A percentile compares a stretch with the other conserved stretches of the same genome.
Conservation (phyloP, 1,284 basidiomycete species). For the Cystobasidium sp. region DNA sequence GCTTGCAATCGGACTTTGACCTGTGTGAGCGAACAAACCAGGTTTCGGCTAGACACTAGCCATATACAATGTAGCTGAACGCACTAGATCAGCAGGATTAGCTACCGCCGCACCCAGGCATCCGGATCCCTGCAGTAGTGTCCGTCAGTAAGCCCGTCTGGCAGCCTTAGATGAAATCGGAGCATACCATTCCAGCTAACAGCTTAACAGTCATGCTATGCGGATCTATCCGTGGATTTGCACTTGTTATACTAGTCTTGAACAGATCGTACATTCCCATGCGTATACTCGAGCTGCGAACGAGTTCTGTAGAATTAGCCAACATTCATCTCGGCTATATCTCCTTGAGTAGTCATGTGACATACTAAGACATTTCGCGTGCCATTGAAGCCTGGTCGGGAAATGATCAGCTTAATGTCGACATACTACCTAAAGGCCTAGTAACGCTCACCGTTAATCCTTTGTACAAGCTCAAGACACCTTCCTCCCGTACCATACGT, state of each 20-base stretch:
- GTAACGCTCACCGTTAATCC: conserved; percentile 46
- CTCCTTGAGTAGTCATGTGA: background rate
- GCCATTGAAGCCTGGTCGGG: conserved; percentile 41
- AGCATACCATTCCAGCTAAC: conserved; percentile 44
- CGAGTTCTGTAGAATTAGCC: background rate
- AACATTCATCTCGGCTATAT: background rate
- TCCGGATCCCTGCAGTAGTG: conserved; percentile 31
- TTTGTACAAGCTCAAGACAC: conserved; percentile 48
- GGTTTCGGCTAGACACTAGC: background rate
- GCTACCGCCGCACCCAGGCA: conserved; percentile 52
- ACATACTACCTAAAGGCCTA: background rate
- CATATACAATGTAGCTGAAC: background rate
- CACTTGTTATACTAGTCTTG: conserved; percentile 44
- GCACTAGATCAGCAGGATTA: conserved; percentile 52
- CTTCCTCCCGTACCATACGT: conserved; percentile 49
- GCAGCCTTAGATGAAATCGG: background rate
- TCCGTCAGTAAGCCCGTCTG: background rate
- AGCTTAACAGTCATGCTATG: conserved; percentile 50
- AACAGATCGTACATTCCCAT: conserved; percentile 52
- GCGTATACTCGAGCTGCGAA: conserved; percentile 47
- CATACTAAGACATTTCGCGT: conserved; percentile 49
- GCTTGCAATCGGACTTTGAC: conserved; percentile 53
- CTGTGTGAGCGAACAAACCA: conserved; percentile 10
- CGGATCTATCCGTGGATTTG: conserved; percentile 37
- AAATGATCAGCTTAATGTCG: background rate